phyloP scores from a whole-genome alignment of 2,329 filamentous ascomycete genomes.

The Geosmithia flava region DNA sequence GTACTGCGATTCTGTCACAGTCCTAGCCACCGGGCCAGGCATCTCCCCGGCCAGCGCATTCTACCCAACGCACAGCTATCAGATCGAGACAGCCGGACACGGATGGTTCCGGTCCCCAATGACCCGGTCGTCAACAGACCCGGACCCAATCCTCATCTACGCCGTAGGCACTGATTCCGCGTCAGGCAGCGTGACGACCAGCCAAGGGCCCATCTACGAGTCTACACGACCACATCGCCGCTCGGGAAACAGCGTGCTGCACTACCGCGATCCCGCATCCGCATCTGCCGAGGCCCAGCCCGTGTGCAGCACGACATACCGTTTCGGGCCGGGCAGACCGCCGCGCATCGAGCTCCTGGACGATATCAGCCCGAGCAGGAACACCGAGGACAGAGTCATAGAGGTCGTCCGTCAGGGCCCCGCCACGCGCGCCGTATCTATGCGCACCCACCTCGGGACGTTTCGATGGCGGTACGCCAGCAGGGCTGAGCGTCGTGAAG shows the following conservation, averaged over 20 bases:
- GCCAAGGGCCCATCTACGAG: slow-evolving; percentile 26
- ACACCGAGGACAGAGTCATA: slow-evolving; percentile 10
- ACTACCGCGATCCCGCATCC: slow-evolving; percentile 25
- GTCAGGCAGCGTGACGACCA: slow-evolving; percentile 14
- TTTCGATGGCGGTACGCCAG: slow-evolving; percentile 45
- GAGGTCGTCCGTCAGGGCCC: slow-evolving; percentile 20
- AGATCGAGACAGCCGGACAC: slow-evolving; percentile 35
- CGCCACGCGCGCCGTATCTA: slow-evolving; percentile 30
- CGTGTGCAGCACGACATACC: slow-evolving; percentile 41
- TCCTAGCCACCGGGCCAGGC: no score
- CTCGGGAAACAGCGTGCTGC: slow-evolving; percentile 36
- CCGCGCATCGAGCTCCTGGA: slow-evolving; percentile 27
- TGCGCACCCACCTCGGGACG: slow-evolving; percentile 33
- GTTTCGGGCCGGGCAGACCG: slow-evolving; percentile 39
- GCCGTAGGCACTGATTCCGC: slow-evolving; percentile 20
- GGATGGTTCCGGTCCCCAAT: slow-evolving; percentile 20
- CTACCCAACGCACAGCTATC: slow-evolving; percentile 28
- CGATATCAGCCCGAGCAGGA: not conserved
- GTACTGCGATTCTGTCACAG: slow-evolving; percentile 10
- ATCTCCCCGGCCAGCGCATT: slow-evolving; percentile 16
- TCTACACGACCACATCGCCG: slow-evolving; percentile 33
- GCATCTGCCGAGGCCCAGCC: slow-evolving; percentile 14
- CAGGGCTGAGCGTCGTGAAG: slow-evolving; percentile 29
- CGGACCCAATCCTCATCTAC: slow-evolving; percentile 29
- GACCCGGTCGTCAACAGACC: slow-evolving; percentile 19